Evolutionary conservation across 768 basidiomycete species (phyloP).

Genomic region (Tylopilus balloui): DNA sequence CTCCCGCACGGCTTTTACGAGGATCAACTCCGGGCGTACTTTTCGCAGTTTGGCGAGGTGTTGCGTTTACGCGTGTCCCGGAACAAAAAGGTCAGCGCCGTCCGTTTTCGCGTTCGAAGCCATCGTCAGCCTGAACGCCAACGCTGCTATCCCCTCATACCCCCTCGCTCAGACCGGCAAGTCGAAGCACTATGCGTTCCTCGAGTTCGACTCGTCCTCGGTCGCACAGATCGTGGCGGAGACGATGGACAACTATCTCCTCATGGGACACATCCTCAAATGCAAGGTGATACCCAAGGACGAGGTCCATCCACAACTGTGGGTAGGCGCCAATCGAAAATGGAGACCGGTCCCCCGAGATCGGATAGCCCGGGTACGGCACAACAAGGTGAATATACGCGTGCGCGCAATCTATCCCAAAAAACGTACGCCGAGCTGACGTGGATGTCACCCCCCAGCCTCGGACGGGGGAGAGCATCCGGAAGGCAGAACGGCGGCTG

Average conservation of each 20-base stretch:
- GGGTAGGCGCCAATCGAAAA: conserved; percentile 96
- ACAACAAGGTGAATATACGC: conserved; percentile 71
- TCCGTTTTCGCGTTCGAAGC: too few relatives aligned
- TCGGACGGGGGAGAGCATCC: conserved; percentile 68
- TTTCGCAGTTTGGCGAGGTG: conserved; percentile 90
- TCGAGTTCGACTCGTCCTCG: conserved; percentile 86
- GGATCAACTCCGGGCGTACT: conserved; percentile 88
- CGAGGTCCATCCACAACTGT: conserved; percentile 86
- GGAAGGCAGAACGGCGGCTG: conserved; percentile 60
- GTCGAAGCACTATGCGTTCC: conserved; percentile 96
- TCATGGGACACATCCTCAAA: conserved; percentile 88
- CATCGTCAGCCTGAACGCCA: background rate
- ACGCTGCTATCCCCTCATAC: background rate
- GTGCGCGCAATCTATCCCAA: background rate
- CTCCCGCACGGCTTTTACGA: conserved; percentile 98
- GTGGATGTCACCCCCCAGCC: conserved; percentile 39
- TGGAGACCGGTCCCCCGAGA: conserved; percentile 75
- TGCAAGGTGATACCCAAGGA: conserved; percentile 90
- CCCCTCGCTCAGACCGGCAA: conserved; percentile 70
- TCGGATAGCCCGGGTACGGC: conserved; percentile 63
- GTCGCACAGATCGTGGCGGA: conserved; percentile 96
- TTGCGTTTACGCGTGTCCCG: conserved; percentile 85
- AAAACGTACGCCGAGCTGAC: conserved; percentile 5
- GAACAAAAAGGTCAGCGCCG: conserved; percentile 74
- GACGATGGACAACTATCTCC: conserved; percentile 98